Percentiles rank a stretch among this genome's conserved stretches.
phyloP scores from a whole-genome alignment of 306 rosid genomes.

The Calophaca sinica region DNA sequence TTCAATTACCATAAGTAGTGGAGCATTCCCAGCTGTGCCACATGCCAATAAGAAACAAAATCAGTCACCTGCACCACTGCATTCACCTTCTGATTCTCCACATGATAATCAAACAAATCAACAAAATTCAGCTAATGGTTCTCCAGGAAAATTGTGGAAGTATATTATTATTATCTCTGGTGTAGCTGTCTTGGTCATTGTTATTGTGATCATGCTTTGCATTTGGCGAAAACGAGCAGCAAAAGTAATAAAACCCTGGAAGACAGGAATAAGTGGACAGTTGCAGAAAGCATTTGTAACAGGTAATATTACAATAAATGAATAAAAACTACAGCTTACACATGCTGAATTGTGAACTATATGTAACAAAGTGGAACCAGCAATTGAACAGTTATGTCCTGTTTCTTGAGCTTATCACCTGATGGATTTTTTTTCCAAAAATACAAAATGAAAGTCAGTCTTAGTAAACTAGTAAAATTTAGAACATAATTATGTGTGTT shows the following conservation, averaged over 20 bases:
- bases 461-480: neutral
- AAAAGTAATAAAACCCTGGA: constrained; percentile 82
- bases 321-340: neutral
- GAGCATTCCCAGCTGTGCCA: constrained; percentile 80
- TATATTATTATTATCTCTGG: constrained; percentile 52
- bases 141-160: constrained; percentile 58
- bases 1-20: constrained; percentile 78
- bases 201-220: constrained; percentile 57
- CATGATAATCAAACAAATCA: constrained; percentile 30
- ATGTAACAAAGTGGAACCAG: neutral
- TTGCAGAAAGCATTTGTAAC: constrained; percentile 96
- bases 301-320: constrained; percentile 56
- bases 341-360: no score
- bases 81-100: constrained; percentile 44
- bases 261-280: constrained; percentile 95
- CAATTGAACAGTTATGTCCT: neutral
- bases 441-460: neutral
- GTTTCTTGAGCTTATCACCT: constrained; percentile 19
- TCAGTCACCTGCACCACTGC: constrained; percentile 44
- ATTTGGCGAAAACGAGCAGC: constrained; percentile 73
- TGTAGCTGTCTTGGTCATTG: constrained; percentile 52
- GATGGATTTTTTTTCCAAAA: neutral
- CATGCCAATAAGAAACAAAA: constrained; percentile 45
- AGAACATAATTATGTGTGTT: neutral
- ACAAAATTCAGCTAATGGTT: constrained; percentile 38